Conservation (phyloP, 805 yeast species). For the Starmera pachycereana region DNA sequence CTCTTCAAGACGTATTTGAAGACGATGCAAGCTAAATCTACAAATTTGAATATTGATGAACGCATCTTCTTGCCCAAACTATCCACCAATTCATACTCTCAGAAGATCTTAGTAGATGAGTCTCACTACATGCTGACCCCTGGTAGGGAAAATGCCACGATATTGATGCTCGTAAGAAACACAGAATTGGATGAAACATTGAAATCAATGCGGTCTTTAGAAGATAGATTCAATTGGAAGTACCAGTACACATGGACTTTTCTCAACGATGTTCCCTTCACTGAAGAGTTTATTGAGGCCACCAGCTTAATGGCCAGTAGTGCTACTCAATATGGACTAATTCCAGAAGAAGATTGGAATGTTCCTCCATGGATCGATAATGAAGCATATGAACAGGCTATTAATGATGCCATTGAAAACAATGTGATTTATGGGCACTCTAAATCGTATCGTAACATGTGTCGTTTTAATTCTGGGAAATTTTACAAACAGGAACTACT, state of each 20-base stretch:
- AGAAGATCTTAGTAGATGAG: slow-evolving; percentile 18
- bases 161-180: slow-evolving; percentile 82
- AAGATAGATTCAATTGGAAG: slow-evolving; percentile 60
- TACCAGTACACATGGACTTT: slow-evolving; percentile 74
- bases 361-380: slow-evolving; percentile 63
- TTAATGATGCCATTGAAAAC: slow-evolving; percentile 32
- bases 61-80: slow-evolving; percentile 21
- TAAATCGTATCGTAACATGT: slow-evolving; percentile 80
- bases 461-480: slow-evolving; percentile 86
- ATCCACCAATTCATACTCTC: slow-evolving; percentile 29
- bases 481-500: slow-evolving; percentile 74
- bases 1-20: slow-evolving; percentile 16
- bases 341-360: slow-evolving; percentile 68
- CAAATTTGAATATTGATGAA: slow-evolving; percentile 4
- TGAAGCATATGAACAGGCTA: slow-evolving; percentile 36
- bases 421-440: slow-evolving; percentile 58
- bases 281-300: slow-evolving; percentile 47
- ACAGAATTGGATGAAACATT: slow-evolving; percentile 69
- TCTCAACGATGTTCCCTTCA: slow-evolving; percentile 63
- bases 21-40: slow-evolving; percentile 8
- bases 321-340: slow-evolving; percentile 52
- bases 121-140: slow-evolving; percentile 24
- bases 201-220: slow-evolving; percentile 63
- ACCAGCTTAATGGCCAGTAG: slow-evolving; percentile 56
- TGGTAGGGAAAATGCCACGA: slow-evolving; percentile 71